phyloP scores from a whole-genome alignment of 371 early-diverging fungal species.

The Mortierella sp. region DNA sequence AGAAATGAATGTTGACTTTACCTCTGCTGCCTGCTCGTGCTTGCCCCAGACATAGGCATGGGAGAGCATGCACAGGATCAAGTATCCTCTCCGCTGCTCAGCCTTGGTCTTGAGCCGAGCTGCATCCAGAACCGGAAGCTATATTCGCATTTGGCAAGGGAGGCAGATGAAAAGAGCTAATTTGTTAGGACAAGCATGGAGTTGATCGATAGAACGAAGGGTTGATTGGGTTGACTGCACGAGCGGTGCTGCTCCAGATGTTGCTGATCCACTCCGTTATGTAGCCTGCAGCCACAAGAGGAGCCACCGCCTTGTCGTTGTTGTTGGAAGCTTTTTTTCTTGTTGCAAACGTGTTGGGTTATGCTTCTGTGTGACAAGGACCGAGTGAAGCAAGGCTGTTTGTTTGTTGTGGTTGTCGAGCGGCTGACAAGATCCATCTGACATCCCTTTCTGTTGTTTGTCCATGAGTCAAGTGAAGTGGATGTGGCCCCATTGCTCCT shows the following conservation, averaged over 20 bases:
- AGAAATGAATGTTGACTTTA: conserved; percentile 37
- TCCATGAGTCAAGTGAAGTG: background rate
- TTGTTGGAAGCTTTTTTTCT: background rate
- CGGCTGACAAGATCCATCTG: background rate
- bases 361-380: background rate
- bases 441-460: background rate
- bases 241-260: no score
- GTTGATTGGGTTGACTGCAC: background rate
- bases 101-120: conserved; percentile 67
- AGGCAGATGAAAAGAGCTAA: background rate
- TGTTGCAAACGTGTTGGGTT: background rate
- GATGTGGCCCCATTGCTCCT: background rate
- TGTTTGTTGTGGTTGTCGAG: background rate
- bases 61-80: conserved; percentile 88
- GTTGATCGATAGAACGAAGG: background rate
- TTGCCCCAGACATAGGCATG: conserved; percentile 96
- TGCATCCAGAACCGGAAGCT: conserved; percentile 86
- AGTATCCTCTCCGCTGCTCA: conserved; percentile 89
- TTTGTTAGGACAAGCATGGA: background rate
- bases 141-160: background rate
- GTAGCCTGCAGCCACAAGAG: background rate
- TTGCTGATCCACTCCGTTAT: no score
- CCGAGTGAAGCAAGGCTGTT: background rate
- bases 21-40: conserved; percentile 81
- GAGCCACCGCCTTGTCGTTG: background rate